Evolutionary conservation across 225 moss, liverwort and hornwort species (phyloP).

Genomic region (Anthoceros angustus): DNA sequence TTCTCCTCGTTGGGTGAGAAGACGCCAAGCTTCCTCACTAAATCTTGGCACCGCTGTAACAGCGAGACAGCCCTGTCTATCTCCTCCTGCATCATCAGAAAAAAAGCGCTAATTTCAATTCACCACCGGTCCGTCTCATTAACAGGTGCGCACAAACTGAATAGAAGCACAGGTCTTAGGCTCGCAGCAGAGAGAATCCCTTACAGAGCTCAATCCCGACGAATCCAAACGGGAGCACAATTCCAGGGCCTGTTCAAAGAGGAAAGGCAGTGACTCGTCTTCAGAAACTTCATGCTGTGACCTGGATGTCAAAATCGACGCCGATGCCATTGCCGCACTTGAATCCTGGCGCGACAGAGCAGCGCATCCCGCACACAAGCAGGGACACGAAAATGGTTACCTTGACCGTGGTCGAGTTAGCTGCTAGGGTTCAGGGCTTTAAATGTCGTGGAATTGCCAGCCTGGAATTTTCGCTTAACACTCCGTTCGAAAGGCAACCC

Average conservation of each 20-base stretch:
- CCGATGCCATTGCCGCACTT: no score
- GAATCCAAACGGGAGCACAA: conserved; percentile 35
- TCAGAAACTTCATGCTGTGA: conserved; percentile 40
- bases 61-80: conserved; percentile 51
- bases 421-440: no score
- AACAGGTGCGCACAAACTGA: not conserved
- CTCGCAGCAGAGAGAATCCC: conserved; percentile 5
- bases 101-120: not conserved
- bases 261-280: conserved; percentile 61
- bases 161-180: not conserved
- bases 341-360: no score
- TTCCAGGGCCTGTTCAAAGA: conserved; percentile 57
- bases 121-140: not conserved
- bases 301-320: no score
- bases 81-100: conserved; percentile 37
- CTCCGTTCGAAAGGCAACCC: no score
- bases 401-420: no score
- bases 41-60: conserved; percentile 56
- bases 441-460: no score
- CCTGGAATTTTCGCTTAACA: no score
- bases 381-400: no score
- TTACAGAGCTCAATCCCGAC: conserved; percentile 40
- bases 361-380: no score
- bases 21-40: conserved; percentile 62
- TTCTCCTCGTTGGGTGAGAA: conserved; percentile 94